A percentile compares a stretch with the other conserved stretches of the same genome.
These are phyloP conservation scores for Coemansia sp. DNA, from an alignment of 192 early-diverging fungal species.

Conservation along the genomic window DNA sequence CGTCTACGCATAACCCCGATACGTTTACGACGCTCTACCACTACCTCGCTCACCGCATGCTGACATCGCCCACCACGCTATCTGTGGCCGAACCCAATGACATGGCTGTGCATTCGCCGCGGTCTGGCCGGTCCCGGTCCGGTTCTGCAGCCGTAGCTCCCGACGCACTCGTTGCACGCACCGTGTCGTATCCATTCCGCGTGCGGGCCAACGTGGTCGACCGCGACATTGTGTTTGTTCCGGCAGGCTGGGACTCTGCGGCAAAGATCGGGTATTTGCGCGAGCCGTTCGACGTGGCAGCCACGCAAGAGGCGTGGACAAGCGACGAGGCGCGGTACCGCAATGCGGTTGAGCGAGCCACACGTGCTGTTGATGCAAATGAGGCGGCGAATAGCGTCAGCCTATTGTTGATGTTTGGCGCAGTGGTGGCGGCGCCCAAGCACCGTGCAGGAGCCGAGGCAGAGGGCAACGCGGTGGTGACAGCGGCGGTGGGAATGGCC, in stretches of 20 bases:
- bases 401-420: slow-evolving; percentile 37
- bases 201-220: slow-evolving; percentile 80
- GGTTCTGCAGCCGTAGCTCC: too few species aligned
- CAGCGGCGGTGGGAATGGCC: slow-evolving; percentile 53
- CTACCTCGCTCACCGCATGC: slow-evolving; percentile 77
- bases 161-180: too few species aligned
- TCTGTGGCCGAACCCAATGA: slow-evolving; percentile 3
- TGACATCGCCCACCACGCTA: slow-evolving; percentile 27
- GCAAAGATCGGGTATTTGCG: slow-evolving; percentile 78
- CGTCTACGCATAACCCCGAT: slow-evolving; percentile 73
- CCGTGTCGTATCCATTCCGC: slow-evolving; percentile 58
- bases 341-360: slow-evolving; percentile 28
- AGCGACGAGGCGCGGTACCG: slow-evolving; percentile 55
- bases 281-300: slow-evolving; percentile 71
- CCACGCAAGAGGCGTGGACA: slow-evolving; percentile 64
- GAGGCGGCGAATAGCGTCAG: not conserved
- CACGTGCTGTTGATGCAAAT: not conserved
- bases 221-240: slow-evolving; percentile 83
- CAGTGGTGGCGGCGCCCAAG: slow-evolving; percentile 55
- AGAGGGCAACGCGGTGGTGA: slow-evolving; percentile 54
- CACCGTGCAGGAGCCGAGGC: slow-evolving; percentile 63
- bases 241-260: slow-evolving; percentile 91
- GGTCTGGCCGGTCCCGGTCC: too few species aligned
- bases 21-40: slow-evolving; percentile 76
- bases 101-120: too few species aligned